phyloP scores from a whole-genome alignment of 2,329 filamentous ascomycete species.

The Xylariaceae sp. region DNA sequence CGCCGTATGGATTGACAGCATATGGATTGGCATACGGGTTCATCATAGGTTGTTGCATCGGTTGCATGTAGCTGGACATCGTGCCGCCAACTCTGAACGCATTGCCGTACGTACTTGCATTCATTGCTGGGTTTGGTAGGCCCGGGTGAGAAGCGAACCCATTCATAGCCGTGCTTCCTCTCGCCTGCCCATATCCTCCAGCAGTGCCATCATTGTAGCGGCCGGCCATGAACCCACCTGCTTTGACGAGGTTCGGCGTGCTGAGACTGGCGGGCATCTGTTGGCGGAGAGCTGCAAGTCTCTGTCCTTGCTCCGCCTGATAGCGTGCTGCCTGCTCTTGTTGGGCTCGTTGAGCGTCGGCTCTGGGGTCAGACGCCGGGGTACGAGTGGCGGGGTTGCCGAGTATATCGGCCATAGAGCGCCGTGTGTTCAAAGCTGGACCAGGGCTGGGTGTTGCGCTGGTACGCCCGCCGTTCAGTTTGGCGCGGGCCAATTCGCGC shows the following conservation, averaged over 20 bases:
- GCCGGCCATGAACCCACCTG: constrained; percentile 48
- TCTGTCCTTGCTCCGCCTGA: constrained; percentile 42
- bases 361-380: constrained; percentile 39
- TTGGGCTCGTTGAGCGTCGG: constrained; percentile 38
- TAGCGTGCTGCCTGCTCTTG: constrained; percentile 40
- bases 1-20: too few species aligned
- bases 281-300: constrained; percentile 44
- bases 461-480: constrained; percentile 28
- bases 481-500: constrained; percentile 43
- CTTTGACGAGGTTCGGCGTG: constrained; percentile 28
- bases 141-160: constrained; percentile 9
- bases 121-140: constrained; percentile 15
- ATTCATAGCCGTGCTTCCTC: constrained; percentile 22
- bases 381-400: constrained; percentile 36
- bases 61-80: constrained; percentile 17
- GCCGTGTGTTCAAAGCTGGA: constrained; percentile 43
- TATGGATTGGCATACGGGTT: constrained; percentile 22
- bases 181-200: constrained; percentile 32
- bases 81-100: constrained; percentile 20
- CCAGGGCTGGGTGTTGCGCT: constrained; percentile 37
- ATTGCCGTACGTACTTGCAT: constrained; percentile 22
- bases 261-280: constrained; percentile 46
- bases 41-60: too few species aligned
- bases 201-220: constrained; percentile 52
- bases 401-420: constrained; percentile 56